Conservation (phyloP, 2,329 filamentous ascomycete species). For the Aspergillus tamarii region DNA sequence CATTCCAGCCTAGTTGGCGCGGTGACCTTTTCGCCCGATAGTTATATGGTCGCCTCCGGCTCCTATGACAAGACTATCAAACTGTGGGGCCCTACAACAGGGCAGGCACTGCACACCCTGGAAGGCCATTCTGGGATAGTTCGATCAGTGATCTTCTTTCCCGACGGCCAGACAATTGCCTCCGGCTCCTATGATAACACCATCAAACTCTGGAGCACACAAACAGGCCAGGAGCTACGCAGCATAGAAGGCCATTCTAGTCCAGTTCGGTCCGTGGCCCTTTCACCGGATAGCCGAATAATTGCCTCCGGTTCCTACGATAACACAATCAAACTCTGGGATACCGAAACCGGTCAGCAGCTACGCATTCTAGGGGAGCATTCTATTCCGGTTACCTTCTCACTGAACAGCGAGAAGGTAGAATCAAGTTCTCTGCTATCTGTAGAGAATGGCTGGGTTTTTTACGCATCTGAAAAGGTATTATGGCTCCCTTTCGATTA, state of each 20-base stretch:
- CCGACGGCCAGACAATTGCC: not conserved
- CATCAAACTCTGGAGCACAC: not conserved
- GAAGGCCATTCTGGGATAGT: not conserved
- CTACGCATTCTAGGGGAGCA: not conserved
- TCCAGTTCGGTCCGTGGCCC: not conserved
- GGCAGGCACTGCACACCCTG: not conserved
- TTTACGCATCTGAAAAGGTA: not conserved
- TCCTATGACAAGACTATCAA: constrained; percentile 5
- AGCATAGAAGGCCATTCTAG: not conserved
- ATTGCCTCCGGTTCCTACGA: not conserved
- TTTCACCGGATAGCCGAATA: not conserved
- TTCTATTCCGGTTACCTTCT: constrained; percentile 9
- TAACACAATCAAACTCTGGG: not conserved
- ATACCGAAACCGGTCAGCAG: not conserved
- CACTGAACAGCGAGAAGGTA: constrained; percentile 15
- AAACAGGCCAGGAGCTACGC: not conserved
- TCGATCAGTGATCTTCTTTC: not conserved
- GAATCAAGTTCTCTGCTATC: constrained; percentile 7
- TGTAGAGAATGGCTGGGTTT: not conserved
- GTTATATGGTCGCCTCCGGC: constrained; percentile 1
- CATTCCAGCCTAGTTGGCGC: not conserved
- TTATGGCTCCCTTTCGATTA: not conserved
- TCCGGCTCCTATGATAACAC: not conserved
- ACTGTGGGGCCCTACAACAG: not conserved
- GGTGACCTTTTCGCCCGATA: constrained; percentile 2